Percentiles rank a stretch among this genome's conserved stretches.
Evolutionary conservation across 2,329 filamentous ascomycete species (phyloP).

Genomic region (Rachicladosporium sp.): DNA sequence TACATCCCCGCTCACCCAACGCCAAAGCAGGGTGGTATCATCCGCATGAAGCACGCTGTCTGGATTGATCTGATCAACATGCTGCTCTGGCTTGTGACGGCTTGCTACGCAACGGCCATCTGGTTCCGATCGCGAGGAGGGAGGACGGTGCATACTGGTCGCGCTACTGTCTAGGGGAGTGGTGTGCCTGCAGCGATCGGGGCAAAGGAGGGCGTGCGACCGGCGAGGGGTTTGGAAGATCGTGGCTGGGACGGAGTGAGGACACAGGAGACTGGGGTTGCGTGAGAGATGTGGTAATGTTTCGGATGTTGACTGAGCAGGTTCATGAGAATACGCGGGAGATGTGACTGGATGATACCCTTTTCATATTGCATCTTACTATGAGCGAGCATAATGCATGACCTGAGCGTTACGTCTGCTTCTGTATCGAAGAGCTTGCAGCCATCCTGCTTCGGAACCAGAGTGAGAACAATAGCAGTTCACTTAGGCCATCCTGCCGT

Average conservation of each 20-base stretch:
- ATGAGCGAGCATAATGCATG: too few species aligned
- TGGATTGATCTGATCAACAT: slow-evolving; percentile 70
- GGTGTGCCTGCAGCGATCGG: slow-evolving; percentile 6
- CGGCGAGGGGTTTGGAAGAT: slow-evolving; percentile 1
- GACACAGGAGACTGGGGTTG: slow-evolving; percentile 2
- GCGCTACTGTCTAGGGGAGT: slow-evolving; percentile 20
- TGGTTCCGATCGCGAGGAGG: slow-evolving; percentile 46
- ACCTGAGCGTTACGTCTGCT: too few species aligned
- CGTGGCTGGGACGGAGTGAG: slow-evolving; percentile 1
- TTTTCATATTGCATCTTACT: slow-evolving; percentile 1
- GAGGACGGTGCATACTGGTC: slow-evolving; percentile 26
- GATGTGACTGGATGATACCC: slow-evolving; percentile 3
- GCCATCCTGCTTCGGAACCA: too few species aligned
- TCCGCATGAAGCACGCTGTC: slow-evolving; percentile 74
- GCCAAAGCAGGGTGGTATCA: slow-evolving; percentile 43
- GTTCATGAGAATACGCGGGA: background rate
- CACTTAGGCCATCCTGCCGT: too few species aligned
- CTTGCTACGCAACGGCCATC: slow-evolving; percentile 42
- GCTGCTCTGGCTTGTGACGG: slow-evolving; percentile 61
- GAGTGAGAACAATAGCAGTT: too few species aligned
- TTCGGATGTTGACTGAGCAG: background rate
- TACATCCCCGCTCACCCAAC: slow-evolving; percentile 57
- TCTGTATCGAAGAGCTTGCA: too few species aligned
- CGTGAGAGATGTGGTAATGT: too few species aligned
- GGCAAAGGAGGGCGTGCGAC: slow-evolving; percentile 5